Percentiles rank a stretch among this genome's conserved stretches.
These are phyloP conservation scores for Kluyveromyces nonfermentans DNA, from an alignment of 805 yeast genomes.

Conservation along the genomic window DNA sequence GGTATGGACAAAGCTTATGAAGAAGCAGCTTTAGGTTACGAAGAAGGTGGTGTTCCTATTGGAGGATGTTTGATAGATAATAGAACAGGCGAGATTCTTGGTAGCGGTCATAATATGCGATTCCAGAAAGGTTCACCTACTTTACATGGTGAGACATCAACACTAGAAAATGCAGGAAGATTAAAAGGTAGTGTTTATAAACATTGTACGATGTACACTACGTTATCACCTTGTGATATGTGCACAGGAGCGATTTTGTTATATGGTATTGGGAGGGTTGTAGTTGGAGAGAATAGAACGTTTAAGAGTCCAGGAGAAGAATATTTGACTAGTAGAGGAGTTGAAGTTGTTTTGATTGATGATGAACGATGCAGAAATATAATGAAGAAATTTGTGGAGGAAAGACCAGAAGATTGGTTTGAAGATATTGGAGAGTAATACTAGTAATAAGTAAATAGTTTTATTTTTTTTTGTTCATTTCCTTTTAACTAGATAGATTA, in stretches of 20 bases:
- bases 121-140: constrained; percentile 78
- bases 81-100: constrained; percentile 71
- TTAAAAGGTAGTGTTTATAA: constrained; percentile 71
- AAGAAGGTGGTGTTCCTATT: constrained; percentile 89
- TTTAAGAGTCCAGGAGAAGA: constrained; percentile 74
- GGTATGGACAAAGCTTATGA: constrained; percentile 66
- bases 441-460: neutral
- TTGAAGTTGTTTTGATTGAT: constrained; percentile 56
- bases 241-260: constrained; percentile 88
- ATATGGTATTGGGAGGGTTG: constrained; percentile 82
- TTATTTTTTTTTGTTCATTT: neutral
- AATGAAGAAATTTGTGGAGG: constrained; percentile 70
- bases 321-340: constrained; percentile 54
- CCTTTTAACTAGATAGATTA: neutral
- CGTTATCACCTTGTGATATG: constrained; percentile 90
- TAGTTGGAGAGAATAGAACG: constrained; percentile 79
- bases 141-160: constrained; percentile 85
- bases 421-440: constrained; percentile 60
- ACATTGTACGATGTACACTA: constrained; percentile 83
- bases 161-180: constrained; percentile 87
- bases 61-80: constrained; percentile 33
- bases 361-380: constrained; percentile 54
- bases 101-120: constrained; percentile 85
- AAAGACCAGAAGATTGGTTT: constrained; percentile 69
- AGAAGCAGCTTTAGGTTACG: constrained; percentile 57